phyloP scores from a whole-genome alignment of 2,329 filamentous ascomycete species.

The Raffaelea arxii region DNA sequence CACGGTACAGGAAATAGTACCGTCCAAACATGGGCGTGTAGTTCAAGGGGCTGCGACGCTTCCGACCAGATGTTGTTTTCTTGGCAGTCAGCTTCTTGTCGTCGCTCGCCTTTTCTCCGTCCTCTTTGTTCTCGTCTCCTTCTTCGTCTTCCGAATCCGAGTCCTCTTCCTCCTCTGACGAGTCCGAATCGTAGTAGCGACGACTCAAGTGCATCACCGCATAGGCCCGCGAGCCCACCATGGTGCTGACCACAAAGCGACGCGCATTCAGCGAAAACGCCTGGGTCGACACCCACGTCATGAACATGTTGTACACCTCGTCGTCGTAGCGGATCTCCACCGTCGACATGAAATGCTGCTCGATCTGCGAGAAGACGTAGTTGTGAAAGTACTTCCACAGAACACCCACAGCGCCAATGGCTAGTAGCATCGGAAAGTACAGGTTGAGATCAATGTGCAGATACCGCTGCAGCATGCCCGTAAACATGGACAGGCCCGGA shows the following conservation, averaged over 20 bases:
- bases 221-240: constrained; percentile 43
- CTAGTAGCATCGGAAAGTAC: constrained; percentile 50
- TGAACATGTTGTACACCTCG: constrained; percentile 63
- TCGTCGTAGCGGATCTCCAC: constrained; percentile 60
- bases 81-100: constrained; percentile 8
- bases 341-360: constrained; percentile 51
- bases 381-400: constrained; percentile 42
- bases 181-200: constrained; percentile 28
- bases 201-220: constrained; percentile 31
- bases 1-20: constrained; percentile 60
- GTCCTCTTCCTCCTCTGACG: too few relatives aligned
- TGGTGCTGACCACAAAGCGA: constrained; percentile 56
- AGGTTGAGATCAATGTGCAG: constrained; percentile 51
- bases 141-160: not conserved
- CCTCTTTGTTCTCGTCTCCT: constrained; percentile 1
- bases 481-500: constrained; percentile 53
- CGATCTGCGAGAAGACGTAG: constrained; percentile 36
- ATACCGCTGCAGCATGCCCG: constrained; percentile 42
- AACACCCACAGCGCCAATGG: constrained; percentile 37
- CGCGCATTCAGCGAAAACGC: constrained; percentile 49
- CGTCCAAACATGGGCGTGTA: constrained; percentile 60
- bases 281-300: constrained; percentile 59
- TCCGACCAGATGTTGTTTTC: constrained; percentile 3
- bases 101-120: constrained; percentile 6
- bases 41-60: constrained; percentile 38